Conservation (phyloP, 305 asterid genomes). For the Fraxinus baroniana region DNA sequence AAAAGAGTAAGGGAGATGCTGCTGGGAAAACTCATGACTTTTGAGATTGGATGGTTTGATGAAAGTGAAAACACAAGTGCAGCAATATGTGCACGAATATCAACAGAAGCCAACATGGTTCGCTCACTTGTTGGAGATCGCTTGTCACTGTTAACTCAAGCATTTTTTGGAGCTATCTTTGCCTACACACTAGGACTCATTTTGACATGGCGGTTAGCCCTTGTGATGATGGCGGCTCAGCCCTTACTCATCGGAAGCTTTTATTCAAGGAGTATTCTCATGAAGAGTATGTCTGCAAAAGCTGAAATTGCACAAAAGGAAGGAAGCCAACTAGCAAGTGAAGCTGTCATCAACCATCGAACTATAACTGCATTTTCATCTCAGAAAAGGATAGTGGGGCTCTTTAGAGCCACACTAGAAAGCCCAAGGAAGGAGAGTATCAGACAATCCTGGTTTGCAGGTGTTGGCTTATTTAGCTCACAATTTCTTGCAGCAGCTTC, state of each 20-base stretch:
- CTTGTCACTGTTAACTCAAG: conserved; percentile 62
- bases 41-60: conserved; percentile 80
- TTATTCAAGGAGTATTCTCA: conserved; percentile 56
- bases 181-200: conserved; percentile 65
- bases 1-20: conserved; percentile 62
- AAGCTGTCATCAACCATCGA: conserved; percentile 32
- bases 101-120: conserved; percentile 54
- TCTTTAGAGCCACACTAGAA: conserved; percentile 47
- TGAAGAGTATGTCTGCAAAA: conserved; percentile 59
- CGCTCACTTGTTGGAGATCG: conserved; percentile 76
- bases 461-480: conserved; percentile 60
- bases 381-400: conserved; percentile 44
- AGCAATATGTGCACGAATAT: conserved; percentile 46
- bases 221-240: conserved; percentile 82
- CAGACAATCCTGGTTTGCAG: conserved; percentile 52
- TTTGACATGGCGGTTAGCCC: conserved; percentile 61
- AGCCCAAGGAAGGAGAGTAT: conserved; percentile 62
- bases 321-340: conserved; percentile 50
- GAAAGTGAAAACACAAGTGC: conserved; percentile 72
- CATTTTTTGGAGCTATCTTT: conserved; percentile 56
- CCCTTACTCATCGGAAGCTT: conserved; percentile 76
- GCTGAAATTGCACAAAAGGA: conserved; percentile 60
- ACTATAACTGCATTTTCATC: conserved; percentile 72
- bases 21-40: conserved; percentile 50
- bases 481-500: conserved; percentile 73